phyloP scores from a whole-genome alignment of 306 rosid genomes.

The Cercis canadensis region DNA sequence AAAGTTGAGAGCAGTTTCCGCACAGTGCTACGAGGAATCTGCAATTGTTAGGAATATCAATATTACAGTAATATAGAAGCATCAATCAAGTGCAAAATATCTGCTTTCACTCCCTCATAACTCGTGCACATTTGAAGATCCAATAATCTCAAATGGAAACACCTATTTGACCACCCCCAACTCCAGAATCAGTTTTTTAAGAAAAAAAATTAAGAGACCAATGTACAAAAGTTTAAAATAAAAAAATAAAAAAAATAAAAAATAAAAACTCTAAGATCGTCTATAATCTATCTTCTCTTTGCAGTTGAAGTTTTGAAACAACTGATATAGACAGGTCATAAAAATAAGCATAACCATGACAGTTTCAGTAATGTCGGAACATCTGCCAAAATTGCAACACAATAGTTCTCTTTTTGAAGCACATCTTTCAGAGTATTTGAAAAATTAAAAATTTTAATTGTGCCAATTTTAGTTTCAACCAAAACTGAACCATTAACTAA shows the following conservation, averaged over 20 bases:
- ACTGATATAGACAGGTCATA: neutral
- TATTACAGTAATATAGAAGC: constrained; percentile 29
- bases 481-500: constrained; percentile 20
- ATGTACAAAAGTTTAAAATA: neutral
- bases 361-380: neutral
- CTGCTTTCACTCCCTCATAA: constrained; percentile 8
- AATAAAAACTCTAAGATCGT: neutral
- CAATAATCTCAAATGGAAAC: neutral
- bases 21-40: constrained; percentile 75
- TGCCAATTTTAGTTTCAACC: constrained; percentile 27
- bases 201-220: constrained; percentile 8
- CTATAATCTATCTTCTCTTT: neutral
- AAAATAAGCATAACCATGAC: neutral
- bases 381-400: neutral
- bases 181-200: neutral
- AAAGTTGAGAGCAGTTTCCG: constrained; percentile 77
- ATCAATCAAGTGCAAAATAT: constrained; percentile 26
- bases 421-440: neutral
- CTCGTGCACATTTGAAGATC: neutral
- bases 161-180: neutral
- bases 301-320: neutral
- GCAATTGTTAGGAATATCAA: constrained; percentile 43
- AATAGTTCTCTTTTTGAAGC: neutral
- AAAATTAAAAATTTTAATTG: neutral
- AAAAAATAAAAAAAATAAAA: too few relatives aligned